A percentile compares a stretch with the other conserved stretches of the same genome.
phyloP scores from a whole-genome alignment of 768 basidiomycete genomes.

The Tricholoma matsutake region DNA sequence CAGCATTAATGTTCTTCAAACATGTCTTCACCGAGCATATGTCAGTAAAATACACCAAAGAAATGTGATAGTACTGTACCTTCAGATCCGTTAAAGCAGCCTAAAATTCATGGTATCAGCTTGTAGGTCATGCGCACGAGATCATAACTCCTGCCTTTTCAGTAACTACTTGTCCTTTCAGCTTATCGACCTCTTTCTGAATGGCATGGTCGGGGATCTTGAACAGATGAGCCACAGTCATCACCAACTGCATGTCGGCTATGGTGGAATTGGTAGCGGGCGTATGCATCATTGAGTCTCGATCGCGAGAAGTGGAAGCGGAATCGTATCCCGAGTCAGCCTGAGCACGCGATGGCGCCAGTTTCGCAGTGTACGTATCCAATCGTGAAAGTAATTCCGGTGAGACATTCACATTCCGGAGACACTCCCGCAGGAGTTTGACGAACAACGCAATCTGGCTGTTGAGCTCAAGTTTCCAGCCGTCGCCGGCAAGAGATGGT shows the following conservation, averaged over 20 bases:
- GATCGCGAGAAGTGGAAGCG: conserved; percentile 53
- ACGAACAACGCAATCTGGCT: conserved; percentile 90
- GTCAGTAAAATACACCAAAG: conserved; percentile 10
- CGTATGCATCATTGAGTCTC: conserved; percentile 43
- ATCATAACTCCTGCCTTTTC: conserved; percentile 53
- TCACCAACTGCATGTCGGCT: conserved; percentile 77
- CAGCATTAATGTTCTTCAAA: conserved; percentile 87
- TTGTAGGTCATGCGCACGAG: background rate
- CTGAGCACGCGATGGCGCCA: conserved; percentile 58
- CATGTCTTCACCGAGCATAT: conserved; percentile 55
- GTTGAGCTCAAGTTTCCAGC: conserved; percentile 92
- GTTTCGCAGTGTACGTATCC: conserved; percentile 80
- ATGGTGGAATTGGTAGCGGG: conserved; percentile 44
- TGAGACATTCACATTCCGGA: conserved; percentile 69
- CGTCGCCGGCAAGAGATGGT: conserved; percentile 75
- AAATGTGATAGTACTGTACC: conserved; percentile 36
- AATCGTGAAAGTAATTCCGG: conserved; percentile 79
- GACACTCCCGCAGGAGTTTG: conserved; percentile 76
- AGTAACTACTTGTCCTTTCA: conserved; percentile 59
- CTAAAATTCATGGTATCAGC: conserved; percentile 30
- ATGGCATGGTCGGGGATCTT: conserved; percentile 66
- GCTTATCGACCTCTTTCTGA: conserved; percentile 69
- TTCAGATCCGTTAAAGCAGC: conserved; percentile 87
- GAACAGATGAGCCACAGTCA: conserved; percentile 68
- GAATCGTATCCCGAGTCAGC: conserved; percentile 70